Evolutionary conservation across 2,329 filamentous ascomycete genomes (phyloP), one percentile per base, ranked within the genome.

Genomic region (Fusarium staphyleae): DNA sequence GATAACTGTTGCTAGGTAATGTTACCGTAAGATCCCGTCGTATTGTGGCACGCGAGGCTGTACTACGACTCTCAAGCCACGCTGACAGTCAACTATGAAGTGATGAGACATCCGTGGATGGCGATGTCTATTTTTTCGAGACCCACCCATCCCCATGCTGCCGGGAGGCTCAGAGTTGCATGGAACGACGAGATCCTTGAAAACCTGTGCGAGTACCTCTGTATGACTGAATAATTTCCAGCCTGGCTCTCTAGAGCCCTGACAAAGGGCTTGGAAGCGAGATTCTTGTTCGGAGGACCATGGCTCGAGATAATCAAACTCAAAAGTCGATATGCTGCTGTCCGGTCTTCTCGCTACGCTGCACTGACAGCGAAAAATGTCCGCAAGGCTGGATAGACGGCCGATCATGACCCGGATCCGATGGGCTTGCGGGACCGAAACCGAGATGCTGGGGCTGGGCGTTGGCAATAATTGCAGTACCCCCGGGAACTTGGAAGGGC

Each of bases 401-500:
- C 45, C 28, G 14, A 41, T 18, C 15, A 19, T 24, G 14, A 10
- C 45, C 45, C 22, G 14, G 29, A 34, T 29, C 34, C 34, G 35
- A 30, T 41, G 43, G 28, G 4, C 12, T 42, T 24, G 15, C 29
- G 41, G 45, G 35, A 41, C 56, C 36, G 48, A 55, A 30, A 45
- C 26, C n/a, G n/a, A n/a, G 30, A 10, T 14, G 4, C 9, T 29
- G 14, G 15, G 39, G 12, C 36, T 48, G 34, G 41, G 30, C 19
- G 42, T 48, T 48, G 48, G 46, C 50, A 55, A 48, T 62, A 60
- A 62, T 60, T 62, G 5, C 58, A 62, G 58, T 46, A 62, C 59
- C 50, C 41, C 33, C 24, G 41, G 24, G 39, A 19, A 37, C 41
- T 42, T 36, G 30, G 8, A 56, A 30, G n/a, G 29, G 15, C 28